Conservation (phyloP, 805 yeast species). For the Kuraishia cidri region DNA sequence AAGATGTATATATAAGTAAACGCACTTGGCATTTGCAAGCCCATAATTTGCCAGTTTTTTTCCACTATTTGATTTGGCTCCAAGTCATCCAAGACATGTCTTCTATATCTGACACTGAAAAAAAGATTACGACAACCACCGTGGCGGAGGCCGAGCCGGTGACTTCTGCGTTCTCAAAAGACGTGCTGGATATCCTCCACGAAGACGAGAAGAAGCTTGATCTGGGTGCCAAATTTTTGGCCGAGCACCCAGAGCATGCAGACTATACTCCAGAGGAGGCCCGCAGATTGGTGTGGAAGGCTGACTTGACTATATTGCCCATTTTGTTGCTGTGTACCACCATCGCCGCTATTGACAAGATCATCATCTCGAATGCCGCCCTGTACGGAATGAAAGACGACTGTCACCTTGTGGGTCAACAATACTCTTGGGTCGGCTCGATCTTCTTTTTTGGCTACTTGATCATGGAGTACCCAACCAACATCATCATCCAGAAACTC, state of each 20-base stretch:
- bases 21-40: no score
- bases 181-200: background rate
- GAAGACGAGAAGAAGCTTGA: constrained; percentile 7
- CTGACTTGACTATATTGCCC: constrained; percentile 39
- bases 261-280: constrained; percentile 11
- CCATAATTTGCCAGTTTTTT: no score
- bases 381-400: constrained; percentile 32
- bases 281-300: constrained; percentile 23
- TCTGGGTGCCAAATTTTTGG: constrained; percentile 13
- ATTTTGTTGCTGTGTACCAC: constrained; percentile 34
- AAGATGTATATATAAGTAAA: no score
- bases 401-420: constrained; percentile 27
- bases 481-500: constrained; percentile 19
- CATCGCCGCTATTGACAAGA: constrained; percentile 27
- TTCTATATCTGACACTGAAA: no score
- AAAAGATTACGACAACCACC: background rate
- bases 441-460: constrained; percentile 60
- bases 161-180: background rate
- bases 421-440: constrained; percentile 51
- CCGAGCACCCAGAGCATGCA: constrained; percentile 14
- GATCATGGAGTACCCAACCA: constrained; percentile 44
- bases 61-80: no score
- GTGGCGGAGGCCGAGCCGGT: background rate
- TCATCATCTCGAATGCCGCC: constrained; percentile 32
- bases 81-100: no score